Base-by-base conservation (phyloP, 768 basidiomycete genomes). In the Suillus luteus region DNA sequence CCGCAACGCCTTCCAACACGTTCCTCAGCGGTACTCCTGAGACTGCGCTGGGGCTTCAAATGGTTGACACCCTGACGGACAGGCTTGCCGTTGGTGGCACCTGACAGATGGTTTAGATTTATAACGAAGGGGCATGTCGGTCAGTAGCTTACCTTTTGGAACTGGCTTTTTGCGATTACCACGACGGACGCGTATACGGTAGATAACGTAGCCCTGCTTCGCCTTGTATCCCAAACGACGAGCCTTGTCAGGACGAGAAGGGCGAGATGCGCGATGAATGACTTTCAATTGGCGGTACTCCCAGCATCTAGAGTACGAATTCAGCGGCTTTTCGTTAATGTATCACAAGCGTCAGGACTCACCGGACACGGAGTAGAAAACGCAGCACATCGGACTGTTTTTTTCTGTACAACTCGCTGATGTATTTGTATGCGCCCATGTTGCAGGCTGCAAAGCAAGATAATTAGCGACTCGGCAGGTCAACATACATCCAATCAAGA, bases 41-140 rank as follows among this genome's bases (percentile, higher is more conserved):
- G 83, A 66, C 95, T 87, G 66, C 96, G 90, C 82, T 98, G 96
- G 85, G 86, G 93, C 81, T 99, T 99, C 82, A 99, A 86, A 77
- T 99, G 96, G 85, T 96, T 99, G 73, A 99, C 93, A 89, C 96
- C 97, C 84, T 99, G 97, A 77, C 91, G 92, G 68, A 97, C 96
- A 80, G 97, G 97, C 81, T 99, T 99, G 79, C 97, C 97, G 79
- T 87, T 99, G 75, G 96, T 99, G 60, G 96, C 96, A 85, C 94
- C 92, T 93, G 66, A 43, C 14, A 37, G 40, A 1, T 22, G 64
- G 43, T 59, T 37, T 68, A 8, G 67, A 44, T 41, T 11, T 27
- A 46, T 14, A 59, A 41, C 22, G 51, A 59, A 40, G 9, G 38
- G 33, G 33, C n/a, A 55, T 17, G 58, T 10, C 57, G 24, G 43